Evolutionary conservation across 2,329 filamentous ascomycete genomes (phyloP), one percentile per base, ranked within the genome.

Genomic region (Ophiocordyceps polyrhachis-furcata): DNA sequence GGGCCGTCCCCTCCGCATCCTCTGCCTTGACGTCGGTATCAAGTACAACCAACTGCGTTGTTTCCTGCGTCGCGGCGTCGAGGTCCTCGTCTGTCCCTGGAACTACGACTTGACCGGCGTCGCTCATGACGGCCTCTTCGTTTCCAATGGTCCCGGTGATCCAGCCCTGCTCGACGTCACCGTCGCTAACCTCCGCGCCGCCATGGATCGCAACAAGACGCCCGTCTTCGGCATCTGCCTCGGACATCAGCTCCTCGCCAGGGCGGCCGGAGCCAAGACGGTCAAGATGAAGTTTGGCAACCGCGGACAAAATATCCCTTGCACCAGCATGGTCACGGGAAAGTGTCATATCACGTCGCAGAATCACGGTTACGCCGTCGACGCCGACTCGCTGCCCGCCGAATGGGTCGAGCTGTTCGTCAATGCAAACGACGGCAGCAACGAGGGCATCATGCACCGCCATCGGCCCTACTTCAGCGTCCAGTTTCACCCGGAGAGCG

Each of bases 211-310:
- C 61, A 86, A 81, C 53, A 75, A 79, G 53, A 89, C 80, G 8
- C 89, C 89, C 7, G 81, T 96, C 50, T 95, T 96, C 53, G 89
- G 89, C 69, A 96, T 96, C 59, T 96, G 89, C 68, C 67, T 96
- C 54, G 89, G 89, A 46, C 89, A 96, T 62, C 89, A 96, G 66
- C 73, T 96, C 53, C 77, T 96, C 44, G 87, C 89, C 45, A 76
- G 87, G 54, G 87, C 89, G 47, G 79, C 87, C 29, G 89, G 89
- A 45, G 89, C 88, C 42, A 71, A 71, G 42, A 96, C 91, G 0
- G 65, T 74, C 56, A 98, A 98, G 73, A 93, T 98, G 86, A 96
- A 96, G 73, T 98, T 95, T 57, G 91, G 91, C 68, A 98, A 98
- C 69, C 85, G 91, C 57, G 91, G 89, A 40, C 86, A 93, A 71